Evolutionary conservation across 2,329 filamentous ascomycete species (phyloP), one percentile per base, ranked within the genome.

Genomic region (Diaporthe caulivora): DNA sequence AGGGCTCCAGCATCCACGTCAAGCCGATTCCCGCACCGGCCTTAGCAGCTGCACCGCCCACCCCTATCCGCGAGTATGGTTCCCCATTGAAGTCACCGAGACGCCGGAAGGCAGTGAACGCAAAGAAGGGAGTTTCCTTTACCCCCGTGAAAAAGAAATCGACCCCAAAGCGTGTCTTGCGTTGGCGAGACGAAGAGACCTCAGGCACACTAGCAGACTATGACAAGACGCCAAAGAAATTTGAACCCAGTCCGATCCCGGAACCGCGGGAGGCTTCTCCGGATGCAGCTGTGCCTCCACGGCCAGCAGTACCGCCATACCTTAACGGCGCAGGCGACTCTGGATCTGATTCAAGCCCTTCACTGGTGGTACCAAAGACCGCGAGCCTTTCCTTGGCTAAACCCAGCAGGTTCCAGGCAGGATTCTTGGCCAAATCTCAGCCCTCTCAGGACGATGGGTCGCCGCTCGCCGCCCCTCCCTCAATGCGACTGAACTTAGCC

Each of bases 201-300:
- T 93, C 97, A 79, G 95, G 95, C 31, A 92, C 92, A 0, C 85
- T 98, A 72, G 95, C 94, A 15, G 97, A 98, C 80, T 98, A 96
- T 80, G 94, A 96, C 80, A 94, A 95, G 83, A 98, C 96, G 3
- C 96, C 97, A 1, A 90, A 95, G 81, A 93, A 92, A 80, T 82
- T 88, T 11, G 86, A 89, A 21, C 86, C 86, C 2, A 89, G 0
- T 89, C 91, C 9, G 89, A 91, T 65, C n/a, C 18, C 67, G 82
- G 83, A 60, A 75, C 75, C 53, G 21, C 54, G 68, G 13, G 74
- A 75, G 29, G 54, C 71, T 31, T 90, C 89, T 21, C 87, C 88
- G 0, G 84, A 87, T 53, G 88, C 90, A 37, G 82, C 87, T 2
- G 77, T 83, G 17, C 80, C 83, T 2, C 78, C 83, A n/a, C 84